Evolutionary conservation across 257 asterid species (phyloP).

Genomic region (Craterostigma plantagineum): DNA sequence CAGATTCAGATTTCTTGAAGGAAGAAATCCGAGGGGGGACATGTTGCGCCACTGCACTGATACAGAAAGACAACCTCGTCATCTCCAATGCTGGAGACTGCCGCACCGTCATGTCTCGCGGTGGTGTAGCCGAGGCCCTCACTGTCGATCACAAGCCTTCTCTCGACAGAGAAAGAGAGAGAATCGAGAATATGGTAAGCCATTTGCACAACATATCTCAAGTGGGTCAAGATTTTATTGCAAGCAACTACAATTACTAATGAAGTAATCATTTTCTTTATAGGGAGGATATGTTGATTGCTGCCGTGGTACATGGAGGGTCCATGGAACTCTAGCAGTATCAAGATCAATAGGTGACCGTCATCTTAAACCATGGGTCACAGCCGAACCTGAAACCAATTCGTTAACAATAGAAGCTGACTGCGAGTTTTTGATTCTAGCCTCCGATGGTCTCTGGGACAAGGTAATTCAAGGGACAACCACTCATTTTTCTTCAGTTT

Average conservation of each 20-base stretch:
- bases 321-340: constrained; percentile 72
- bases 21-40: constrained; percentile 42
- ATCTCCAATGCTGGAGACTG: constrained; percentile 81
- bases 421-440: constrained; percentile 69
- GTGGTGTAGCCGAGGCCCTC: constrained; percentile 64
- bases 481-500: not conserved
- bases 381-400: constrained; percentile 63
- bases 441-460: constrained; percentile 95
- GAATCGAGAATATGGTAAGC: constrained; percentile 42
- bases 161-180: constrained; percentile 35
- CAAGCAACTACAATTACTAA: not conserved
- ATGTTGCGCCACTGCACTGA: constrained; percentile 59
- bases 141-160: constrained; percentile 70
- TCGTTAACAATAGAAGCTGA: constrained; percentile 28
- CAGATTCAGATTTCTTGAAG: constrained; percentile 48
- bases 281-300: constrained; percentile 80
- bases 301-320: constrained; percentile 56
- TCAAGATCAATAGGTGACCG: constrained; percentile 79
- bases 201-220: not conserved
- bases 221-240: not conserved
- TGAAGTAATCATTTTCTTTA: not conserved
- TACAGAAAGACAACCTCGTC: constrained; percentile 38
- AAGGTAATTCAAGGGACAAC: constrained; percentile 25
- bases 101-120: constrained; percentile 62
- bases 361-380: constrained; percentile 71